Conservation (phyloP, 2,329 filamentous ascomycete species). For the Fusarium siculi region DNA sequence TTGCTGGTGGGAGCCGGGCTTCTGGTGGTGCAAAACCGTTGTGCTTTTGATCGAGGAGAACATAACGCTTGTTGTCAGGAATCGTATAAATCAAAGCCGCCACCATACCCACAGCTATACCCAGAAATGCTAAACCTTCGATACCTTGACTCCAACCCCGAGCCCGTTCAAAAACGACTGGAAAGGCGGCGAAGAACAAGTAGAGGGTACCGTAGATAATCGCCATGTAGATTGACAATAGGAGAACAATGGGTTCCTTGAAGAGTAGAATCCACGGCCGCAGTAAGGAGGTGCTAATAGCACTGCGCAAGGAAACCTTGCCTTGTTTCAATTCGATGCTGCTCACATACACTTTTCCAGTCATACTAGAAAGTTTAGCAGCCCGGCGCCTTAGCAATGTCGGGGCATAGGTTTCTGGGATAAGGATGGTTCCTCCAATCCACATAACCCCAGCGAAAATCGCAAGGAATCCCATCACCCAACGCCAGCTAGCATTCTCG, state of each 20-base stretch:
- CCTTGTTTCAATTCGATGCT: neutral
- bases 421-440: neutral
- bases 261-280: neutral
- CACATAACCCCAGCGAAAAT: neutral
- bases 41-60: neutral
- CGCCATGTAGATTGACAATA: neutral
- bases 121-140: neutral
- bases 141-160: neutral
- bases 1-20: neutral
- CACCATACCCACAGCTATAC: neutral
- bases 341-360: neutral
- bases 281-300: neutral
- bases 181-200: neutral
- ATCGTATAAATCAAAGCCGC: neutral
- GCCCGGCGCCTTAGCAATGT: neutral
- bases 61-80: neutral
- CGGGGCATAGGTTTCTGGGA: neutral
- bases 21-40: neutral
- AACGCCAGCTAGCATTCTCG: neutral
- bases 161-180: neutral
- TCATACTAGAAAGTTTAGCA: neutral
- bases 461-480: neutral
- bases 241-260: neutral
- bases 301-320: neutral
- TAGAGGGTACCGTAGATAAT: neutral